phyloP scores from a whole-genome alignment of 208 protist species.

The Leishmania gerbilli region DNA sequence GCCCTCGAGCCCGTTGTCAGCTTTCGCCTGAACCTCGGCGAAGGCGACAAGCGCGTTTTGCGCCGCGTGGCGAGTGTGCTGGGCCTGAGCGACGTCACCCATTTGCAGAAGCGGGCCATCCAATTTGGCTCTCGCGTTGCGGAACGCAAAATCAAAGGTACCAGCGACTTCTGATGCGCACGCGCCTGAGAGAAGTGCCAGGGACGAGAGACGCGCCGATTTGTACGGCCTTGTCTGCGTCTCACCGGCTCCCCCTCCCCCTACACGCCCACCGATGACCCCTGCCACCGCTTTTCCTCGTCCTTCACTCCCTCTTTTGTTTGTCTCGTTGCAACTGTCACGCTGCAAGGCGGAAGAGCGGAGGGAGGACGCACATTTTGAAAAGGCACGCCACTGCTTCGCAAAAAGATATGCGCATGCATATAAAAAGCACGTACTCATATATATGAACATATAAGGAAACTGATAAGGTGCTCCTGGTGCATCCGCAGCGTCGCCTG shows the following conservation, averaged over 20 bases:
- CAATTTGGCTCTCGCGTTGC: slow-evolving; percentile 97
- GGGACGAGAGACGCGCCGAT: neutral
- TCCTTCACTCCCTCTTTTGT: too few relatives aligned
- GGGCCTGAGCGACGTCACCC: slow-evolving; percentile 77
- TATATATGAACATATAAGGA: too few relatives aligned
- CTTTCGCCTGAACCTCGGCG: slow-evolving; percentile 67
- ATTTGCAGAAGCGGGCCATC: slow-evolving; percentile 96
- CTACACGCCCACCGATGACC: neutral
- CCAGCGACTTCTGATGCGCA: slow-evolving; percentile 16
- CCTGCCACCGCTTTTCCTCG: too few relatives aligned
- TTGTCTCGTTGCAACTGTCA: neutral
- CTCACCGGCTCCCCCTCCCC: neutral
- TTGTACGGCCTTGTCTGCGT: neutral
- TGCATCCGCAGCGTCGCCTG: neutral
- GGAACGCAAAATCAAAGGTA: slow-evolving; percentile 61
- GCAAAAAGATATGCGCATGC: too few relatives aligned
- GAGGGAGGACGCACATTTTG: neutral
- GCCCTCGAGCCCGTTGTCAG: slow-evolving; percentile 63
- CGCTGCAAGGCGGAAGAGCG: neutral
- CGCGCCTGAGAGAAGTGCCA: neutral
- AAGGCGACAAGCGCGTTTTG: slow-evolving; percentile 94
- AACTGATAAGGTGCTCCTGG: neutral
- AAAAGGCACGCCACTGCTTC: neutral
- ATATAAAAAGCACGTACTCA: too few relatives aligned
- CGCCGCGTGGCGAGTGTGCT: slow-evolving; percentile 74